phyloP scores from a whole-genome alignment of 257 asterid species.

The Lavandula angustifolia region DNA sequence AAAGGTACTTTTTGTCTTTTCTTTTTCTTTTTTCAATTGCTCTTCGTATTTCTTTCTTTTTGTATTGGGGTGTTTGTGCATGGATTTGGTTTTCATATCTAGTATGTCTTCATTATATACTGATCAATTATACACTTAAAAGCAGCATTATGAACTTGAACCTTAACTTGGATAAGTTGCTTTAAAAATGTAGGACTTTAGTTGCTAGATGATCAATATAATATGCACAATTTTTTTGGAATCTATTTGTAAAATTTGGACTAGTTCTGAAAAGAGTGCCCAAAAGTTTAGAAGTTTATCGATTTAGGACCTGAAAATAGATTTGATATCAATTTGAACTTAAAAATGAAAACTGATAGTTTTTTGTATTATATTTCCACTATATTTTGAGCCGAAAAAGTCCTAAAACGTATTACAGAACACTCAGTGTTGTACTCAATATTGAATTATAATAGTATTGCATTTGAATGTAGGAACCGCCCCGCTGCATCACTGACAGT shows the following conservation, averaged over 20 bases:
- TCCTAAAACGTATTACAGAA: neutral
- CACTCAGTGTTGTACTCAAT: neutral
- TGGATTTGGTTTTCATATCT: neutral
- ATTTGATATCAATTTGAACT: too few relatives aligned
- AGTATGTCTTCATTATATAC: neutral
- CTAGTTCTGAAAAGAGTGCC: conserved; percentile 10
- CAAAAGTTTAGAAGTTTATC: too few relatives aligned
- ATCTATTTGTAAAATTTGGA: conserved; percentile 12
- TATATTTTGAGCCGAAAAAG: neutral
- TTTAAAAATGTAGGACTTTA: neutral
- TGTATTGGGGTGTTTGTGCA: too few relatives aligned
- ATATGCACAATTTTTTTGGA: neutral
- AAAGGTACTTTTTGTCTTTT: conserved; percentile 51
- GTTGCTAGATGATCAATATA: conserved; percentile 1
- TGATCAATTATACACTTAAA: neutral
- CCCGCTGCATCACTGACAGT: too few relatives aligned
- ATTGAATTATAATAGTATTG: neutral
- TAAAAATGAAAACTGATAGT: too few relatives aligned
- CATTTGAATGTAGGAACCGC: neutral
- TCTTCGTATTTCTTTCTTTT: too few relatives aligned
- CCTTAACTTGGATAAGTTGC: conserved; percentile 1
- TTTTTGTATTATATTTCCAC: too few relatives aligned
- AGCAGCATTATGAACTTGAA: conserved; percentile 18
- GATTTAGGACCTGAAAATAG: too few relatives aligned
- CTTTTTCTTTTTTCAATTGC: neutral